Percentiles rank a stretch among this genome's conserved stretches.
Conservation (phyloP, 768 basidiomycete genomes). For the Suillus discolor region DNA sequence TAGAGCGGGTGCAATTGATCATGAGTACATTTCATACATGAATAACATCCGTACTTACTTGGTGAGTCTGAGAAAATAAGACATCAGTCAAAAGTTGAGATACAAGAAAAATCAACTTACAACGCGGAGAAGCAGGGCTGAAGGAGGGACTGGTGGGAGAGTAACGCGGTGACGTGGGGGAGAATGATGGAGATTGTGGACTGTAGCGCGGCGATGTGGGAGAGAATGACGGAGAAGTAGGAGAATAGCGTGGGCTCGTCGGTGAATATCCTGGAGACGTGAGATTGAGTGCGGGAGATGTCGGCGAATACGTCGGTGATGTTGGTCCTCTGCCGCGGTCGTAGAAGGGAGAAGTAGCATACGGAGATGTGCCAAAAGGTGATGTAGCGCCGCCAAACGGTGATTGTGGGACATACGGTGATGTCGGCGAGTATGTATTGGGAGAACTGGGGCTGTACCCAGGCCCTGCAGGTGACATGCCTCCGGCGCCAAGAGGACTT, state of each 20-base stretch:
- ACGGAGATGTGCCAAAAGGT: constrained; percentile 79
- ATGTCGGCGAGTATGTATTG: constrained; percentile 85
- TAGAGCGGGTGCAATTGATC: constrained; percentile 13
- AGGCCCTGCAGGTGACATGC: constrained; percentile 86
- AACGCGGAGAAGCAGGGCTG: constrained; percentile 91
- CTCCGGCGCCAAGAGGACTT: constrained; percentile 81
- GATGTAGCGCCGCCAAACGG: constrained; percentile 84
- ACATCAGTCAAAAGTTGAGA: neutral
- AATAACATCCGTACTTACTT: constrained; percentile 51
- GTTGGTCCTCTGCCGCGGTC: constrained; percentile 64
- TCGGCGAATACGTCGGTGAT: constrained; percentile 87
- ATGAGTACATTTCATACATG: constrained; percentile 23
- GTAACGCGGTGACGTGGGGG: constrained; percentile 87
- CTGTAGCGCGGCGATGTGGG: constrained; percentile 85
- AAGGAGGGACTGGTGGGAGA: constrained; percentile 91
- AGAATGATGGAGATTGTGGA: constrained; percentile 89
- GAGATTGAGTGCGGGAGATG: constrained; percentile 79
- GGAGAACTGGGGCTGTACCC: constrained; percentile 93
- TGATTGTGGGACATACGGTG: constrained; percentile 86
- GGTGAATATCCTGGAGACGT: constrained; percentile 74
- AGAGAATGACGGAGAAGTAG: constrained; percentile 83
- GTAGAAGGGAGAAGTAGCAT: constrained; percentile 85
- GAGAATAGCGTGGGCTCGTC: constrained; percentile 83
- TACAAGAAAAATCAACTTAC: constrained; percentile 44
- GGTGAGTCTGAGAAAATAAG: constrained; percentile 63